A percentile compares a stretch with the other conserved stretches of the same genome.
These are phyloP conservation scores for Apiospora saccharicola DNA, from an alignment of 2,329 filamentous ascomycete genomes.

Conservation along the genomic window DNA sequence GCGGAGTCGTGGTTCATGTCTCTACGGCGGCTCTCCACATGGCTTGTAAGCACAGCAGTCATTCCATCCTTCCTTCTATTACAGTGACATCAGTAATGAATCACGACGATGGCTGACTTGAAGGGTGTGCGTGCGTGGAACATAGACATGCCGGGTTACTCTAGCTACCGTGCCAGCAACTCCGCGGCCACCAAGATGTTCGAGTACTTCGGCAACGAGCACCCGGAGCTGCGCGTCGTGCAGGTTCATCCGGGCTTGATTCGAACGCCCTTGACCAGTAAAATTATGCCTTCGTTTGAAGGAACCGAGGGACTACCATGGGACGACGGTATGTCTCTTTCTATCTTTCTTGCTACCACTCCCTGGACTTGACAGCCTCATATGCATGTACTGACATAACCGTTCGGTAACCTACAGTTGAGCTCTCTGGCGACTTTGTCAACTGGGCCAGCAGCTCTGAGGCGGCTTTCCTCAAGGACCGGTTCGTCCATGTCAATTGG, in stretches of 20 bases:
- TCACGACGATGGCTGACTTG: background rate
- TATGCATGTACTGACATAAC: background rate
- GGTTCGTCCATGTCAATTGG: slow-evolving; percentile 46
- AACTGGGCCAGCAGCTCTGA: slow-evolving; percentile 44
- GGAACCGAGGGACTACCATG: background rate
- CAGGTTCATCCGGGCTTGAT: slow-evolving; percentile 26
- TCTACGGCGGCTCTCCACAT: slow-evolving; percentile 32
- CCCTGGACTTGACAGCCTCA: background rate
- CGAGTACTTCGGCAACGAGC: slow-evolving; percentile 29
- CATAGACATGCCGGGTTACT: slow-evolving; percentile 25
- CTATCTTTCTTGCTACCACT: background rate
- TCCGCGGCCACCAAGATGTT: slow-evolving; percentile 30
- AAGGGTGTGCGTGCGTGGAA: background rate
- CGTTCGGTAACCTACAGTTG: background rate
- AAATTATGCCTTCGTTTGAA: slow-evolving; percentile 23
- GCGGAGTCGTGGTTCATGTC: slow-evolving; percentile 36
- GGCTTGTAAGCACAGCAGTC: background rate
- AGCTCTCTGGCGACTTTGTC: slow-evolving; percentile 42
- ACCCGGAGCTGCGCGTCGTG: slow-evolving; percentile 24
- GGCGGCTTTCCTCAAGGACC: slow-evolving; percentile 44
- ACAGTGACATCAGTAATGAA: background rate
- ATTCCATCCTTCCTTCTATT: background rate
- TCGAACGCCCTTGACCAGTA: slow-evolving; percentile 27
- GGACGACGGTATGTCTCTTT: slow-evolving; percentile 23
- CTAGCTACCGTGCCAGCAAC: slow-evolving; percentile 29